These are phyloP conservation scores for Polyplosphaeria fusca DNA, from an alignment of 495 filamentous ascomycete species.

Conservation along the genomic window DNA sequence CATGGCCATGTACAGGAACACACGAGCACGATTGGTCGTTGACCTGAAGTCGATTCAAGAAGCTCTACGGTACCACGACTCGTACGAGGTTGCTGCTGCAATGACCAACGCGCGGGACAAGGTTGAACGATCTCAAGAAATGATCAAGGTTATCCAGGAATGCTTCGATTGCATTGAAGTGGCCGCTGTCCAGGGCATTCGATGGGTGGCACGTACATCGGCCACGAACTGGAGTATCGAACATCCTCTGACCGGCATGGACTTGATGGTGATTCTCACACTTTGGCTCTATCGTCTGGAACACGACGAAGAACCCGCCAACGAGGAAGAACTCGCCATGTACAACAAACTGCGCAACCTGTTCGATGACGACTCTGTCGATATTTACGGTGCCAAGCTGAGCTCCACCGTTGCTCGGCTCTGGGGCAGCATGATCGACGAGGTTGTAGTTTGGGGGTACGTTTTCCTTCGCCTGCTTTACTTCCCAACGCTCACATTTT, in stretches of 20 bases:
- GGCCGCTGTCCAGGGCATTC: conserved; percentile 87
- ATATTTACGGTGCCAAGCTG: conserved; percentile 72
- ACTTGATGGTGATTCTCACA: conserved; percentile 97
- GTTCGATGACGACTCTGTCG: conserved; percentile 85
- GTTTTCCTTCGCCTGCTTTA: conserved; percentile 36
- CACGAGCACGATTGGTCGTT: conserved; percentile 86
- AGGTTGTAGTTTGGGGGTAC: conserved; percentile 98
- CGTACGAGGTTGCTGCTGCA: conserved; percentile 91
- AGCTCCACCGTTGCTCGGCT: conserved; percentile 90
- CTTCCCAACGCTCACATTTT: conserved; percentile 18
- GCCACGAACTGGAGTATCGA: conserved; percentile 99
- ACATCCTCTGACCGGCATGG: conserved; percentile 93
- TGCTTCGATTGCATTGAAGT: conserved; percentile 99
- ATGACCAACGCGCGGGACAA: conserved; percentile 92
- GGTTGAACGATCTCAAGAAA: conserved; percentile 91
- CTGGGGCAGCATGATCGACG: conserved; percentile 98
- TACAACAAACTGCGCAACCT: conserved; percentile 92
- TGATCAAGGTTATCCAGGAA: conserved; percentile 97
- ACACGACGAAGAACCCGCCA: conserved; percentile 94
- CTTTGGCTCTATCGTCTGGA: conserved; percentile 98
- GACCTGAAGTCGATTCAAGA: conserved; percentile 95
- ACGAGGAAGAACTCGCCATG: conserved; percentile 86
- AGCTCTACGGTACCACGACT: conserved; percentile 92
- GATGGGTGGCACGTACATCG: conserved; percentile 95
- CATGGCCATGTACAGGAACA: conserved; percentile 95